phyloP scores from a whole-genome alignment of 179 eudicot species.

The Silene vulgaris region DNA sequence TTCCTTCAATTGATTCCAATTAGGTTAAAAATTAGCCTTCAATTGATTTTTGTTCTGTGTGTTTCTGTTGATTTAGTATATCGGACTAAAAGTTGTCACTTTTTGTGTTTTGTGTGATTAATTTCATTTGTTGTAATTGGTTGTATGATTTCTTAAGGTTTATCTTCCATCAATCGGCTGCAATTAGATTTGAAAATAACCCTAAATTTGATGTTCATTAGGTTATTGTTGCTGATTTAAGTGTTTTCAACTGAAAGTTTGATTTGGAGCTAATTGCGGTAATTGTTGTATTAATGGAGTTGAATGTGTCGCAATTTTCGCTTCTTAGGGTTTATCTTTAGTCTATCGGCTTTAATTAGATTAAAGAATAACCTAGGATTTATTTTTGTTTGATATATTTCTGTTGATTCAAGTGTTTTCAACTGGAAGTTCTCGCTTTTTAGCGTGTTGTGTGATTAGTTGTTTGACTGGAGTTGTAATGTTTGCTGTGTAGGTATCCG shows the following conservation, averaged over 20 bases:
- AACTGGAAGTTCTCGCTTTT: background rate
- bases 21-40: background rate
- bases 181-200: background rate
- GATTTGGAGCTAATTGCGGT: background rate
- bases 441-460: background rate
- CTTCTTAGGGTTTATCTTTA: too few relatives aligned
- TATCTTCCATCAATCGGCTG: background rate
- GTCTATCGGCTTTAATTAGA: background rate
- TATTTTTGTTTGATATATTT: background rate
- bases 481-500: constrained; percentile 49
- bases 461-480: background rate
- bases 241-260: background rate
- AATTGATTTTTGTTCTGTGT: background rate
- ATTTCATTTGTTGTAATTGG: too few relatives aligned
- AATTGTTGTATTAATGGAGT: background rate
- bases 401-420: background rate
- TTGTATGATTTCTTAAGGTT: background rate
- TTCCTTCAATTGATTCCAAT: constrained; percentile 8
- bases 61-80: background rate
- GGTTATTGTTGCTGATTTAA: background rate
- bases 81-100: too few relatives aligned
- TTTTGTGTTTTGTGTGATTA: too few relatives aligned
- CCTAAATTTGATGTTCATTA: background rate
- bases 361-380: background rate
- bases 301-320: too few relatives aligned